Percentiles rank a stretch among this genome's conserved stretches.
phyloP scores from a whole-genome alignment of 2,329 filamentous ascomycete genomes.

The Meredithiella fracta region DNA sequence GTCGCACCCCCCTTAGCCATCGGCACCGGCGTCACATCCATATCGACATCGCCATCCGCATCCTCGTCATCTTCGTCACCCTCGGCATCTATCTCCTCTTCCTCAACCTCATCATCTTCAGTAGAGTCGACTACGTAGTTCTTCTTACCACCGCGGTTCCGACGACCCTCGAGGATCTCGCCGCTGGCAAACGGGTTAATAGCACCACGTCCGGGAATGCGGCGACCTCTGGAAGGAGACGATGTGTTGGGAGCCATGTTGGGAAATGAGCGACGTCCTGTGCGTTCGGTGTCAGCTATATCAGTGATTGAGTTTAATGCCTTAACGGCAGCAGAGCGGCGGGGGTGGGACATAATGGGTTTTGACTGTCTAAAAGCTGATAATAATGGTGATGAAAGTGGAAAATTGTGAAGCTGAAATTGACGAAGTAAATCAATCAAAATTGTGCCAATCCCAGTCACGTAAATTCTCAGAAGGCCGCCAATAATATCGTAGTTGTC shows the following conservation, averaged over 20 bases:
- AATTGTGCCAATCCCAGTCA: no score
- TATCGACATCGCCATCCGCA: constrained; percentile 24
- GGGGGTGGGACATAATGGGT: constrained; percentile 23
- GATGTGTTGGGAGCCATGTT: not conserved
- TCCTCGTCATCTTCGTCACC: constrained; percentile 25
- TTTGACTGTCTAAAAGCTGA: not conserved
- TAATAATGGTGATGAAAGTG: no score
- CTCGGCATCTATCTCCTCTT: constrained; percentile 20
- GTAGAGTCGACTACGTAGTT: constrained; percentile 43
- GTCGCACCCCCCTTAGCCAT: constrained; percentile 16
- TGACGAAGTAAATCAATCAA: no score
- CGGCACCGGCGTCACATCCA: constrained; percentile 25
- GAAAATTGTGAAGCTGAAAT: no score
- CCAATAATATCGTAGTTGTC: no score
- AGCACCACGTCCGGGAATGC: not conserved
- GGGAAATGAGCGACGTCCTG: not conserved
- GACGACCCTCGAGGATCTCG: constrained; percentile 33
- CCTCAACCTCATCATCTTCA: constrained; percentile 26
- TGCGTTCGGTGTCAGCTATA: constrained; percentile 22
- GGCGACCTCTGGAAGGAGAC: constrained; percentile 27
- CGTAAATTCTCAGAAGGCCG: no score
- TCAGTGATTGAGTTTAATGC: constrained; percentile 28
- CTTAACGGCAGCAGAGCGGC: constrained; percentile 27
- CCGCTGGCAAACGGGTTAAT: constrained; percentile 21
- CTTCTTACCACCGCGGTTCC: constrained; percentile 40